phyloP scores from a whole-genome alignment of 2,329 filamentous ascomycete species.

The Ceratocystis papillata region DNA sequence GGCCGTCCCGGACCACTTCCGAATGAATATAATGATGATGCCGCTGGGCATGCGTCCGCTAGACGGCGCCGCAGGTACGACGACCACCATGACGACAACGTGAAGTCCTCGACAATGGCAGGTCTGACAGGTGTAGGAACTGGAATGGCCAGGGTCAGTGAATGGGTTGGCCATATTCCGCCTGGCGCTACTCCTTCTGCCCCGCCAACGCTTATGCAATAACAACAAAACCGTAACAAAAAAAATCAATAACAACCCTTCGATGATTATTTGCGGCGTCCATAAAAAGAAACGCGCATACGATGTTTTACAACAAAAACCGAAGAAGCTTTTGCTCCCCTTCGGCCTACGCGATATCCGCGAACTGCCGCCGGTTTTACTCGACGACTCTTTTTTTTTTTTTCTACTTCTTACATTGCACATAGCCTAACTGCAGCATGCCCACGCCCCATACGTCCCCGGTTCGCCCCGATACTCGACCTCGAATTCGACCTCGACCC shows the following conservation, averaged over 20 bases:
- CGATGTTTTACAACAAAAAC: neutral
- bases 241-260: slow-evolving; percentile 5
- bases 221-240: slow-evolving; percentile 13
- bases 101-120: slow-evolving; percentile 37
- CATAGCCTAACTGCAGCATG: slow-evolving; percentile 6
- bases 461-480: neutral
- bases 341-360: neutral
- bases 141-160: slow-evolving; percentile 39
- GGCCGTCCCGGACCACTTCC: slow-evolving; percentile 16
- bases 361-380: neutral
- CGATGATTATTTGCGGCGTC: neutral
- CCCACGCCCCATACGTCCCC: neutral
- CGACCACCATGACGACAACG: slow-evolving; percentile 20
- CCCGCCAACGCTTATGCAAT: slow-evolving; percentile 13
- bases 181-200: slow-evolving; percentile 34
- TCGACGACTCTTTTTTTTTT: slow-evolving; percentile 10
- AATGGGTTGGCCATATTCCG: slow-evolving; percentile 41
- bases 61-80: slow-evolving; percentile 25
- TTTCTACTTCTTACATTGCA: slow-evolving; percentile 1
- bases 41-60: slow-evolving; percentile 22
- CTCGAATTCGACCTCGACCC: neutral
- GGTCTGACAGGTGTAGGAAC: slow-evolving; percentile 38
- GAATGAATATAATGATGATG: slow-evolving; percentile 24
- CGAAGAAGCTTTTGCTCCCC: neutral
- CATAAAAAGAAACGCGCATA: neutral